A percentile compares a stretch with the other conserved stretches of the same genome.
phyloP scores from a whole-genome alignment of 768 basidiomycete species.

The Pleurotus giganteus region DNA sequence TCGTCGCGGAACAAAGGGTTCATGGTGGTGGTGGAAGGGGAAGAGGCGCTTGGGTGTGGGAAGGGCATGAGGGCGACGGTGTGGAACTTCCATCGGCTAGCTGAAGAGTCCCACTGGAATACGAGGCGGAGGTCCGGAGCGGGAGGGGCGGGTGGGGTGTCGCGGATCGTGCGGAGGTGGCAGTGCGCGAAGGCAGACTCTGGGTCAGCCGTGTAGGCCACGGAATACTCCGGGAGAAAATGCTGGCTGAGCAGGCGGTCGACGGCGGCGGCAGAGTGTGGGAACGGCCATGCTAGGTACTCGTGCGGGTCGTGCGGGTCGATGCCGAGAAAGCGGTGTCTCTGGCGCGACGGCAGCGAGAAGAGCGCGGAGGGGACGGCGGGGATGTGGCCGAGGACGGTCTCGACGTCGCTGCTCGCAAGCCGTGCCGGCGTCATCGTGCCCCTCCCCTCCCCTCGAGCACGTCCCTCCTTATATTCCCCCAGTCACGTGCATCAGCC shows the following conservation, averaged over 20 bases:
- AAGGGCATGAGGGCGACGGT: slow-evolving; percentile 71
- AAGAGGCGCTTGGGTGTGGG: slow-evolving; percentile 39
- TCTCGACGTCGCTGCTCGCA: not conserved
- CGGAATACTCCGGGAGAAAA: slow-evolving; percentile 12
- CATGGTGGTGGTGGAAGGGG: slow-evolving; percentile 20
- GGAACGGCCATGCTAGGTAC: slow-evolving; percentile 70
- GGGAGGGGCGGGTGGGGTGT: slow-evolving; percentile 10
- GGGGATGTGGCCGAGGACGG: slow-evolving; percentile 1
- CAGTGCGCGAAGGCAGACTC: slow-evolving; percentile 37
- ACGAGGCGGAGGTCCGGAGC: slow-evolving; percentile 50
- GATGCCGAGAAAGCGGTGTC: slow-evolving; percentile 64
- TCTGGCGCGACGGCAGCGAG: slow-evolving; percentile 55
- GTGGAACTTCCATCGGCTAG: slow-evolving; percentile 65
- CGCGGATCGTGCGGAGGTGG: slow-evolving; percentile 31
- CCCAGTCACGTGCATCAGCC: slow-evolving; percentile 9
- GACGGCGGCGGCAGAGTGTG: slow-evolving; percentile 24
- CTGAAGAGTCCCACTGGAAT: slow-evolving; percentile 59
- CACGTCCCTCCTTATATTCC: not conserved
- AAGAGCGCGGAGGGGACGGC: slow-evolving; percentile 58
- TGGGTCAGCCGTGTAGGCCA: slow-evolving; percentile 29
- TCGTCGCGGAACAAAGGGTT: slow-evolving; percentile 22
- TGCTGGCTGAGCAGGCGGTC: slow-evolving; percentile 42
- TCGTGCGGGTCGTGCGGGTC: slow-evolving; percentile 44
- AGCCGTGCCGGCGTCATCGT: not conserved
- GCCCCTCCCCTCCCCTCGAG: not conserved